These are phyloP conservation scores for Pestalotiopsis sp. DNA, from an alignment of 2,329 filamentous ascomycete genomes.

Conservation along the genomic window DNA sequence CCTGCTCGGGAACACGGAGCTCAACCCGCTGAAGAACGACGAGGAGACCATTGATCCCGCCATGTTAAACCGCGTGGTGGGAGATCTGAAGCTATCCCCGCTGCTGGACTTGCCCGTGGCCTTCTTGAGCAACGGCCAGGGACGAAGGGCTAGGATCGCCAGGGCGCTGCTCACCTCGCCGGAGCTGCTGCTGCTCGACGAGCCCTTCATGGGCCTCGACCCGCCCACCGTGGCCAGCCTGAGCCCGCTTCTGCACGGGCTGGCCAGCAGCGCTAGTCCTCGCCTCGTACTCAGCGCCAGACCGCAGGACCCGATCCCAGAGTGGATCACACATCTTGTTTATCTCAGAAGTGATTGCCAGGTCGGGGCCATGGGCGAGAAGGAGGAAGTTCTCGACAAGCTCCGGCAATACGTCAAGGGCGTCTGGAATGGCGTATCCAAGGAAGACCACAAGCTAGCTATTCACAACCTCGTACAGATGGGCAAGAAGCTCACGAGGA, in stretches of 20 bases:
- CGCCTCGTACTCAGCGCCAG: conserved; percentile 76
- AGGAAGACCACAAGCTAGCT: conserved; percentile 50
- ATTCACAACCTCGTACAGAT: conserved; percentile 51
- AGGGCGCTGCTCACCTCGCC: conserved; percentile 79
- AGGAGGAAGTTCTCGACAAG: conserved; percentile 60
- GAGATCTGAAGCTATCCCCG: conserved; percentile 67
- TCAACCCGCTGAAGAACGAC: conserved; percentile 69
- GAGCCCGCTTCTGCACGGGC: conserved; percentile 67
- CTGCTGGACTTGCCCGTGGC: conserved; percentile 81
- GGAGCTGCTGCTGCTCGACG: conserved; percentile 83
- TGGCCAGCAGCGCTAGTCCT: conserved; percentile 69
- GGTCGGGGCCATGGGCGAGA: conserved; percentile 66
- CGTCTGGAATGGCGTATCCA: conserved; percentile 43
- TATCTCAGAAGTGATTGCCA: conserved; percentile 70
- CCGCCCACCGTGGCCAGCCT: conserved; percentile 76
- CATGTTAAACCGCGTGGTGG: conserved; percentile 64
- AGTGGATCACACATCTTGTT: conserved; percentile 86
- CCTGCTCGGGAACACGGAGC: conserved; percentile 76
- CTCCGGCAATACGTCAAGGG: conserved; percentile 50
- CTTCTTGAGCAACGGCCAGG: conserved; percentile 93
- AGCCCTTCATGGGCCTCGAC: conserved; percentile 95
- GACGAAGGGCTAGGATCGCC: conserved; percentile 82
- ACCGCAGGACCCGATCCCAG: conserved; percentile 83
- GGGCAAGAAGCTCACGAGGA: conserved; percentile 46
- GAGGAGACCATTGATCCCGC: conserved; percentile 49